phyloP scores from a whole-genome alignment of 2,329 filamentous ascomycete genomes.

The Helicocarpus griseus region DNA sequence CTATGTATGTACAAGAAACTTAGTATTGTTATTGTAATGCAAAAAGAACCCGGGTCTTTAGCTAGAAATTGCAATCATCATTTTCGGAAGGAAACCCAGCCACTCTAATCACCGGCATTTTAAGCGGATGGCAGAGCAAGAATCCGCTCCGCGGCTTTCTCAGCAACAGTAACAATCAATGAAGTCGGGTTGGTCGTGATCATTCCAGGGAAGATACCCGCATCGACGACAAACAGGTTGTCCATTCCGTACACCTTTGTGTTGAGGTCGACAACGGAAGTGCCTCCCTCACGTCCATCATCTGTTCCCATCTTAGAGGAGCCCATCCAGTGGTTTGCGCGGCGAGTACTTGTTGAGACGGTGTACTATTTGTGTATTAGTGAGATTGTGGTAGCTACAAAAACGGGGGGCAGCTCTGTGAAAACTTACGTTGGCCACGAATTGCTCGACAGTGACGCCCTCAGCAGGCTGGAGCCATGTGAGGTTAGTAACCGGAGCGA shows the following conservation, averaged over 20 bases:
- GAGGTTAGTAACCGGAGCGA: constrained; percentile 46
- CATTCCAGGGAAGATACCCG: constrained; percentile 59
- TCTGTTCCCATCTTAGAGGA: constrained; percentile 53
- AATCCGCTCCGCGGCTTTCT: constrained; percentile 48
- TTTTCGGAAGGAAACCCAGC: too few relatives aligned
- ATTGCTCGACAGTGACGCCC: constrained; percentile 45
- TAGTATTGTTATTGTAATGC: too few relatives aligned
- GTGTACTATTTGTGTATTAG: constrained; percentile 30
- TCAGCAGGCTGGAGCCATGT: constrained; percentile 47
- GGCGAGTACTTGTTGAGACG: constrained; percentile 28
- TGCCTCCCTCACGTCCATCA: constrained; percentile 45
- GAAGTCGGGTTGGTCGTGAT: constrained; percentile 59
- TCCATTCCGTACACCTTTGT: constrained; percentile 58
- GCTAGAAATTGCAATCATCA: too few relatives aligned
- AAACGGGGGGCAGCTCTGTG: not conserved
- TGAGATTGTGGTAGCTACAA: too few relatives aligned
- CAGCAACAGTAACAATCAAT: constrained; percentile 54
- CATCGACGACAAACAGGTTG: constrained; percentile 60
- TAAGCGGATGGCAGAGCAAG: too few relatives aligned
- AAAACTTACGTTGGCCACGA: constrained; percentile 37
- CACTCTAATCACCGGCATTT: too few relatives aligned
- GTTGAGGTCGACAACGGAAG: constrained; percentile 53
- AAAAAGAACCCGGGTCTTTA: too few relatives aligned
- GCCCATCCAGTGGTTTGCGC: constrained; percentile 38
- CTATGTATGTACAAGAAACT: not conserved